Base-by-base conservation (phyloP, 768 basidiomycete genomes). In the Dioszegia crocea region DNA sequence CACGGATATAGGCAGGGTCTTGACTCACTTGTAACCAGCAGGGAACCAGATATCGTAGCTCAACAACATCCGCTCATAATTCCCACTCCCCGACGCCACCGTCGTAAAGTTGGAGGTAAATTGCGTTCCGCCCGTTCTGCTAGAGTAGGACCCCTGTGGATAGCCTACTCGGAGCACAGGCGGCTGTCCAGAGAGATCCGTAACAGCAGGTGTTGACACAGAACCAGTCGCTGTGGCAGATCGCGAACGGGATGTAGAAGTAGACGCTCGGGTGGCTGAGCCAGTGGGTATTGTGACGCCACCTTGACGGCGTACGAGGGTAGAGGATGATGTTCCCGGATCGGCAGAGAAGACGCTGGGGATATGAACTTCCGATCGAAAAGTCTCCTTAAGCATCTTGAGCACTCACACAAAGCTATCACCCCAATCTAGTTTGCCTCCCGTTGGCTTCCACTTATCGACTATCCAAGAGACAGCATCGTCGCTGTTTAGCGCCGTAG, bases 11-110 rank as follows among this genome's bases (percentile, higher is more conserved):
- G n/a, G n/a, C n/a, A n/a, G n/a, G n/a, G n/a, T 17, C 23, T 19
- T 5, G 14, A 69, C 67, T 64, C 65, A 69, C 52, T 86, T 81
- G 63, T 90, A 93, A 60, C 84, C 82, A 0, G 53, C 60, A 0
- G 87, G 88, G 68, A 94, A 90, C 75, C 85, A 91, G 10, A 89
- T 84, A 71, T 84, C 84, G 72, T 91, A 93, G 33, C 55, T 59
- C 59, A 73, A 43, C 46, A 73, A 40, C 65, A 73, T 67, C 40
- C 66, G 23, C 64, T 70, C 68, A 57, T 65, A 70, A 17, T 61
- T 54, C 6, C 62, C 69, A 55, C 59, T 49, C 6, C 57, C 65
- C 9, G 36, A 57, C 4, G 14, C 49, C 57, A 38, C 40, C 60
- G 14, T 56, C 48, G 26, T 60, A 57, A 41, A 65, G 40, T 24